Conservation (phyloP, 257 asterid species). For the Eustoma russellianum region DNA sequence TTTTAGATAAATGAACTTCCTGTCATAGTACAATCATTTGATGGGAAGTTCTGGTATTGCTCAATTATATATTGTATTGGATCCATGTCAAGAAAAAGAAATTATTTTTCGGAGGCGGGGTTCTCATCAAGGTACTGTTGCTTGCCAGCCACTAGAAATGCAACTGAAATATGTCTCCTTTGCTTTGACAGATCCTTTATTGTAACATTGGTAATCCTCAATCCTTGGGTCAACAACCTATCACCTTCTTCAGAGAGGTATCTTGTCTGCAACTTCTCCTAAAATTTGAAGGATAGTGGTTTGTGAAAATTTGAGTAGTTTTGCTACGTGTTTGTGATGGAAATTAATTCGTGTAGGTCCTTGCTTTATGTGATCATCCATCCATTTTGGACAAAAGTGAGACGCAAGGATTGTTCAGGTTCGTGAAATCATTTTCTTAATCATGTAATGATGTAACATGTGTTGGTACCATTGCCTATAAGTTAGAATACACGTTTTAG, state of each 20-base stretch:
- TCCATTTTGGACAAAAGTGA: constrained; percentile 78
- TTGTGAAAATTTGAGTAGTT: neutral
- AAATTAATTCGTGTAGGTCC: constrained; percentile 45
- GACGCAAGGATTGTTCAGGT: constrained; percentile 91
- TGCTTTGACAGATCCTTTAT: constrained; percentile 57
- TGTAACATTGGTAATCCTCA: constrained; percentile 98
- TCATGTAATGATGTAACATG: neutral
- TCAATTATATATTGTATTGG: too few species aligned
- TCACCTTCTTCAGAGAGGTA: constrained; percentile 97
- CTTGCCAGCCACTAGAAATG: neutral
- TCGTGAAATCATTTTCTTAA: neutral
- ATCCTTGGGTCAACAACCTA: constrained; percentile 88
- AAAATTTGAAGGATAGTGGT: neutral
- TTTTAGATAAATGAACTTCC: neutral
- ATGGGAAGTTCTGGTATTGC: too few species aligned
- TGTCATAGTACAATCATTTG: neutral
- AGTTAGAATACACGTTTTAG: too few species aligned
- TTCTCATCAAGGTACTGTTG: too few species aligned
- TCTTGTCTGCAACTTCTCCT: constrained; percentile 9
- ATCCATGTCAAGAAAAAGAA: too few species aligned
- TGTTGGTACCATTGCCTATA: too few species aligned
- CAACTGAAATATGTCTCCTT: constrained; percentile 2
- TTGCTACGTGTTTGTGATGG: constrained; percentile 10
- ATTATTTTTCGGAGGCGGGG: too few species aligned
- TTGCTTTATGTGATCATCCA: constrained; percentile 92